Evolutionary conservation across 495 filamentous ascomycete genomes (phyloP), one percentile per base, ranked within the genome.

Genomic region (Achaetomiella virescens): DNA sequence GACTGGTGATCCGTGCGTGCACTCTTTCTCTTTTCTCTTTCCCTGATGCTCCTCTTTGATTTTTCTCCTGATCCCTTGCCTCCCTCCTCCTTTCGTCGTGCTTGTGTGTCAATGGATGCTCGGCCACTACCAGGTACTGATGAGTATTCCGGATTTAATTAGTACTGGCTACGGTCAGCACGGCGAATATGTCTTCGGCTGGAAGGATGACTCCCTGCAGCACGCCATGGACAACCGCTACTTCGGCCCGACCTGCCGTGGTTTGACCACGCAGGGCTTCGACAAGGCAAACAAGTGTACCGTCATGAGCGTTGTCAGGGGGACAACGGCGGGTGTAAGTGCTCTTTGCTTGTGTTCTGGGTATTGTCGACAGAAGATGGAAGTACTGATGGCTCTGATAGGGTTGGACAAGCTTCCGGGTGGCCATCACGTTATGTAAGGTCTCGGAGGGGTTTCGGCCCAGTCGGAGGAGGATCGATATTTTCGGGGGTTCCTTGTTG

Each of bases 121-220:
- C n/a, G n/a, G n/a, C n/a, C n/a, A n/a, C n/a, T n/a, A n/a, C n/a
- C n/a, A n/a, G n/a, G n/a, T n/a, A n/a, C n/a, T n/a, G n/a, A n/a
- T n/a, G n/a, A n/a, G n/a, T n/a, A n/a, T n/a, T n/a, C n/a, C n/a
- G n/a, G n/a, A n/a, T n/a, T 31, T 31, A 31, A 31, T 10, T 18
- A 67, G 59, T 29, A 59, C 59, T 11, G 63, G 63, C 20, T 64
- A 56, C 45, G 61, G 60, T 1, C 64, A 77, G 27, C 76, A 79
- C 62, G 76, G 62, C 50, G 76, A 79, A 57, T 79, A 79, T 66
- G 72, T 79, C 24, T 79, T 79, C 54, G 76, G 76, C 31, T 79
- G 76, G 76, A 66, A 78, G 60, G 76, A 65, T 35, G 64, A 77
- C 46, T 47, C 69, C 1, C 73, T 79, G 14, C 76, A 79, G 64